Evolutionary conservation across 2,329 filamentous ascomycete species (phyloP).

Genomic region (Cordyceps sp.): DNA sequence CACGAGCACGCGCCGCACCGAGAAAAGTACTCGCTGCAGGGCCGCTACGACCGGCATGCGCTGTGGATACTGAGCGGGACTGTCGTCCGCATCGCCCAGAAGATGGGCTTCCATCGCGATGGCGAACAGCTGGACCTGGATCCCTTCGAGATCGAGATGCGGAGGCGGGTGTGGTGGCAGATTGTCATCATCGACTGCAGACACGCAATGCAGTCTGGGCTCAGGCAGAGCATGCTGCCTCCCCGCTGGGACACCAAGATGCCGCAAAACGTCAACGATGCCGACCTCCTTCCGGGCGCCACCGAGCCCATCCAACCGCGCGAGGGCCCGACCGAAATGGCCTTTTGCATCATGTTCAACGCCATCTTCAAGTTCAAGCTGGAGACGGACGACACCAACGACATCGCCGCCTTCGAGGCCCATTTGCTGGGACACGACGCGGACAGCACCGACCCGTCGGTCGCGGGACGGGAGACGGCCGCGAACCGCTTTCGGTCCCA

Average conservation of each 20-base stretch:
- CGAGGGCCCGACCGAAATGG: constrained; percentile 45
- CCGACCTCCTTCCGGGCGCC: constrained; percentile 36
- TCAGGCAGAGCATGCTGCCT: constrained; percentile 33
- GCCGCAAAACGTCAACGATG: constrained; percentile 42
- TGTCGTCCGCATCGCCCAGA: constrained; percentile 46
- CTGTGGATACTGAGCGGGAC: constrained; percentile 45
- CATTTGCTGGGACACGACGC: constrained; percentile 29
- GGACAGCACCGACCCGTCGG: constrained; percentile 5
- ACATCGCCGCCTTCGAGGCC: constrained; percentile 29
- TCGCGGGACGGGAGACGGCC: constrained; percentile 7
- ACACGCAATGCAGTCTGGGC: constrained; percentile 38
- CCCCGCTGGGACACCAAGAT: constrained; percentile 38
- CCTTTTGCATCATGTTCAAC: constrained; percentile 33
- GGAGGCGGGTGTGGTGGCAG: constrained; percentile 52
- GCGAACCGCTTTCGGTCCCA: constrained; percentile 24
- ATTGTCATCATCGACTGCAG: constrained; percentile 41
- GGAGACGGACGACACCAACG: constrained; percentile 21
- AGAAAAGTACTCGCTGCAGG: constrained; percentile 33
- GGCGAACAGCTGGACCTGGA: constrained; percentile 36
- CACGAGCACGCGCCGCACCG: background rate
- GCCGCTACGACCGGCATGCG: constrained; percentile 40
- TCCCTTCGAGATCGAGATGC: constrained; percentile 50
- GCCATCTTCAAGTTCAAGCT: constrained; percentile 33
- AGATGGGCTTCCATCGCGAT: constrained; percentile 50
- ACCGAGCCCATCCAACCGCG: constrained; percentile 31